Evolutionary conservation across 148 eudicot genomes (phyloP).

Genomic region (Rhododendron kiyosumense): DNA sequence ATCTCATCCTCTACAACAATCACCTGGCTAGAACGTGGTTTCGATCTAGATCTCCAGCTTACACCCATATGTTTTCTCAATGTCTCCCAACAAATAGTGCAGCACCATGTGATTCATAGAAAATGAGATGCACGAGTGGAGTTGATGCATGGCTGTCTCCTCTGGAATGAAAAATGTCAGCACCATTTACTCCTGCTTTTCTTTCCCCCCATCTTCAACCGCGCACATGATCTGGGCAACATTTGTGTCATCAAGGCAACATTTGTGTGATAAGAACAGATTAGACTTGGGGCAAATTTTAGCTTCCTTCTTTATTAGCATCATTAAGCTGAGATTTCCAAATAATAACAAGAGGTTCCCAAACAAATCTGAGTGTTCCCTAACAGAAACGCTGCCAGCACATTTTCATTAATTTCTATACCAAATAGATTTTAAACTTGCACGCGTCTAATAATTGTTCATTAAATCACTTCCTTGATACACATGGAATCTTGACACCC

Average conservation of each 20-base stretch:
- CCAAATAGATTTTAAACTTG: not conserved
- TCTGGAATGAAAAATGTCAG: not conserved
- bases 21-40: not conserved
- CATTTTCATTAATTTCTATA: not conserved
- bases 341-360: not conserved
- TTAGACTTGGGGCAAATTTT: not conserved
- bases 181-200: not conserved
- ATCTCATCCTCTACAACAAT: not conserved
- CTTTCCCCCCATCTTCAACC: not conserved
- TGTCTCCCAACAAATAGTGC: not conserved
- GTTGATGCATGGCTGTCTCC: not conserved
- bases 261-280: not conserved
- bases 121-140: not conserved
- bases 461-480: not conserved
- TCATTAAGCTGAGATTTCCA: not conserved
- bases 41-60: not conserved
- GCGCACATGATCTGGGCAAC: not conserved
- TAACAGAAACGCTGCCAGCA: not conserved
- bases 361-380: not conserved
- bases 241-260: not conserved
- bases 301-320: not conserved
- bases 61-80: not conserved
- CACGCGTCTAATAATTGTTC: not conserved
- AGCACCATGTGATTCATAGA: not conserved
- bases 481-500: not conserved